Base-by-base conservation (phyloP, 108 stramenopile genomes). In the Cyclotella baltica region DNA sequence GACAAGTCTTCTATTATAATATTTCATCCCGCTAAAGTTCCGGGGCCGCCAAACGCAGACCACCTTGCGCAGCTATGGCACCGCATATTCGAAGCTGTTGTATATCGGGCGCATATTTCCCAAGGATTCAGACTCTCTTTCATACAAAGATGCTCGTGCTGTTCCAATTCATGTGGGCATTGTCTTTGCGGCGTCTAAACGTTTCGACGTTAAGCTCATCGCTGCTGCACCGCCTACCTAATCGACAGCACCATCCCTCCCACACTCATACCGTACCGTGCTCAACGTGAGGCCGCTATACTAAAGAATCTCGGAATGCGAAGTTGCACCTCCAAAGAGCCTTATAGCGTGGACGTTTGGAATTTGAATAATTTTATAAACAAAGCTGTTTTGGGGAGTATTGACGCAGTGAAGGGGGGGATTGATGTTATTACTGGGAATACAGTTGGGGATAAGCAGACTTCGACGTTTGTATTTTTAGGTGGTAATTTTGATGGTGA, bases 181-280 rank as follows among this genome's bases (percentile, higher is more conserved):
- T n/a, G n/a, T n/a, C n/a, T n/a, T n/a, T n/a, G n/a, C n/a, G n/a
- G n/a, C n/a, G n/a, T n/a, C n/a, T n/a, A n/a, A n/a, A n/a, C n/a
- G n/a, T n/a, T n/a, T n/a, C n/a, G n/a, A n/a, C n/a, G n/a, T n/a
- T n/a, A n/a, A n/a, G n/a, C n/a, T n/a, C n/a, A n/a, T n/a, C n/a
- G n/a, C n/a, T n/a, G 47, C 47, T 61, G 59, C 31, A 61, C 59
- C 31, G 88, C 90, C 29, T 95, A 92, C 80, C 88, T 87, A 19
- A 89, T 95, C 13, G 93, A 95, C 67, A 81, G 88, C 11, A 95
- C 91, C 56, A 88, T 90, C 47, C 94, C 94, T 13, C 94, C 94
- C 20, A 87, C 90, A 0, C 76, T 93, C 29, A 68, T 95, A 19
- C 90, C 92, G 28, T 69, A 90, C 53, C 63, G 73, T 9, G 84